Evolutionary conservation across 2,329 filamentous ascomycete species (phyloP).

Genomic region (Nakataea oryzae): DNA sequence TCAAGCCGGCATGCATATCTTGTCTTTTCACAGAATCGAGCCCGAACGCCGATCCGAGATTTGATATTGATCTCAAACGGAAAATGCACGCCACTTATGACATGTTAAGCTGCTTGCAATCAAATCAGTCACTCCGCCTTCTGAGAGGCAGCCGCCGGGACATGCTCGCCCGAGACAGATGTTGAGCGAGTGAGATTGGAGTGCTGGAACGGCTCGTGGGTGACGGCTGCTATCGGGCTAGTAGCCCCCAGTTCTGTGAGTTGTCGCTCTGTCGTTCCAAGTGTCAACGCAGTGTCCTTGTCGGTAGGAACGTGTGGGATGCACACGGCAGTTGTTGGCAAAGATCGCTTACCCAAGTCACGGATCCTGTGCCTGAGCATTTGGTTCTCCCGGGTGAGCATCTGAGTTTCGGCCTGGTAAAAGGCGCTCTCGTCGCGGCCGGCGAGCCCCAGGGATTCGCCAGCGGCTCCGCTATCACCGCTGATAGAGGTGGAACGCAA

Average conservation of each 20-base stretch:
- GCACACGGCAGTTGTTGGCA: not conserved
- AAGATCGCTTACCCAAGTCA: slow-evolving; percentile 47
- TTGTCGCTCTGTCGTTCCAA: slow-evolving; percentile 34
- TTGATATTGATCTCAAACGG: not conserved
- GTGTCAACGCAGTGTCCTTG: too few species aligned
- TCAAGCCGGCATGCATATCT: not conserved
- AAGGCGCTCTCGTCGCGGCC: slow-evolving; percentile 66
- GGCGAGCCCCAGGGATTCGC: slow-evolving; percentile 38
- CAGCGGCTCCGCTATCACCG: slow-evolving; percentile 43
- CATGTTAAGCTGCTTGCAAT: not conserved
- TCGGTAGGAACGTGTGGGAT: not conserved
- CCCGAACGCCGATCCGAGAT: not conserved
- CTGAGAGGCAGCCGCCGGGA: not conserved
- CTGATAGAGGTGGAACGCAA: slow-evolving; percentile 48
- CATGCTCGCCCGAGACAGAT: slow-evolving; percentile 27
- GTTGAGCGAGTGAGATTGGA: slow-evolving; percentile 38
- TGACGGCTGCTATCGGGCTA: slow-evolving; percentile 17
- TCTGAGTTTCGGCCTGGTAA: slow-evolving; percentile 75
- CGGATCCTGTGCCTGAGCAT: slow-evolving; percentile 68
- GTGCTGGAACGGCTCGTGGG: slow-evolving; percentile 36
- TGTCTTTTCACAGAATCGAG: not conserved
- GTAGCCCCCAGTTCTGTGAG: slow-evolving; percentile 30
- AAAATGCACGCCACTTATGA: not conserved
- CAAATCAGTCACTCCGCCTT: not conserved
- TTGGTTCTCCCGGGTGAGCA: slow-evolving; percentile 68